Evolutionary conservation across 345 rosid genomes (phyloP).

Genomic region (Brassica rapa): DNA sequence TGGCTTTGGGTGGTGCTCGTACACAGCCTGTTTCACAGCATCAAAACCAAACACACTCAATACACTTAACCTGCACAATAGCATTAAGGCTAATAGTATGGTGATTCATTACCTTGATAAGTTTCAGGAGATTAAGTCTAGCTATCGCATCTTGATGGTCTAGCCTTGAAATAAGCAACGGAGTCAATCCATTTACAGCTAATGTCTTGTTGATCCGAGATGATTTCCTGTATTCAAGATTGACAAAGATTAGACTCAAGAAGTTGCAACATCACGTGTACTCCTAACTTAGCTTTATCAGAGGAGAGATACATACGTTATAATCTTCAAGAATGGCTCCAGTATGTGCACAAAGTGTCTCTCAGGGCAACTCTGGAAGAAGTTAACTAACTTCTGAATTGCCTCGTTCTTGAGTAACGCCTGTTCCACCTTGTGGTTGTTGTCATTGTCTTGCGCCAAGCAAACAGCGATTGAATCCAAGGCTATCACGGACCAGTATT

Average conservation of each 20-base stretch:
- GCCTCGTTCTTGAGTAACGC: slow-evolving; percentile 89
- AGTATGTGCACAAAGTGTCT: slow-evolving; percentile 91
- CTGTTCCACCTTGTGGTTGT: slow-evolving; percentile 89
- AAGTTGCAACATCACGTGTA: not conserved
- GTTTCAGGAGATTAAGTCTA: slow-evolving; percentile 87
- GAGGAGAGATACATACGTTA: slow-evolving; percentile 61
- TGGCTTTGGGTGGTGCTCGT: slow-evolving; percentile 98
- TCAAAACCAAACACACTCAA: not conserved
- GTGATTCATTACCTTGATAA: slow-evolving; percentile 67
- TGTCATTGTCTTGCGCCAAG: slow-evolving; percentile 98
- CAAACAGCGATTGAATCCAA: slow-evolving; percentile 97
- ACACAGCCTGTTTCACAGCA: slow-evolving; percentile 63
- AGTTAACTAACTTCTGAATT: slow-evolving; percentile 82
- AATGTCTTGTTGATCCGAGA: slow-evolving; percentile 86
- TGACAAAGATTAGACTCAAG: slow-evolving; percentile 9
- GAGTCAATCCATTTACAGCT: slow-evolving; percentile 98
- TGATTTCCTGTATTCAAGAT: slow-evolving; percentile 73
- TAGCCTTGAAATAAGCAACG: slow-evolving; percentile 79
- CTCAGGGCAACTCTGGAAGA: slow-evolving; percentile 95
- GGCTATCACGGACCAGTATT: slow-evolving; percentile 88
- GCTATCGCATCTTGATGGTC: slow-evolving; percentile 99
- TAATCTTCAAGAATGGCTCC: slow-evolving; percentile 99
- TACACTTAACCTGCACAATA: not conserved
- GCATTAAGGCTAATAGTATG: not conserved
- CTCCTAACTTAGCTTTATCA: too few species aligned